Conservation (phyloP, 805 yeast species). For the Saccharomycopsis sp. region DNA sequence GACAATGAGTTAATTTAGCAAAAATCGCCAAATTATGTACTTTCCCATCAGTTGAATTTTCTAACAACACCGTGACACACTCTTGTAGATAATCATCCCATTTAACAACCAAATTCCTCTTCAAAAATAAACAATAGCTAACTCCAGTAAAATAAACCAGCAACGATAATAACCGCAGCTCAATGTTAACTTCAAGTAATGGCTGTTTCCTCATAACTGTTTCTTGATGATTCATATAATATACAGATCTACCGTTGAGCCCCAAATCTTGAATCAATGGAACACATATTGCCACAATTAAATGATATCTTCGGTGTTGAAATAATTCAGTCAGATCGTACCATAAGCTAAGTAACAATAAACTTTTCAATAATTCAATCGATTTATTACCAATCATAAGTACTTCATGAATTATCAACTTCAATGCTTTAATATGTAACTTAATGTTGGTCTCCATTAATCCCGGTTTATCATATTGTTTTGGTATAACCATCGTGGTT, state of each 20-base stretch:
- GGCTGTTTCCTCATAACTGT: conserved; percentile 36
- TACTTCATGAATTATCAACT: conserved; percentile 48
- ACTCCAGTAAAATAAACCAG: conserved; percentile 56
- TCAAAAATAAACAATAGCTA: conserved; percentile 55
- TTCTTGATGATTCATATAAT: conserved; percentile 34
- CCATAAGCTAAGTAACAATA: conserved; percentile 64
- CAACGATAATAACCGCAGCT: conserved; percentile 46
- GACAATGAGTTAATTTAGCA: conserved; percentile 49
- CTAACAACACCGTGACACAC: conserved; percentile 45
- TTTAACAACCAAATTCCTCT: conserved; percentile 53
- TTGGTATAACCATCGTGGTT: conserved; percentile 39
- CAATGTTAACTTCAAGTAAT: conserved; percentile 34
- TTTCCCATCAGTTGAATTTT: conserved; percentile 29
- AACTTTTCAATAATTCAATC: conserved; percentile 55
- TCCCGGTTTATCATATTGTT: conserved; percentile 20
- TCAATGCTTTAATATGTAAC: conserved; percentile 47
- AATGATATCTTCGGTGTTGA: conserved; percentile 69
- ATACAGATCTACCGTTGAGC: conserved; percentile 47
- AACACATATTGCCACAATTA: conserved; percentile 57
- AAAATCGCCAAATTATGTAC: conserved; percentile 42
- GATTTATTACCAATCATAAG: conserved; percentile 66
- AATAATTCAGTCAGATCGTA: conserved; percentile 79
- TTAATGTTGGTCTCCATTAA: conserved; percentile 38
- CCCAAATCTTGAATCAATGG: conserved; percentile 74
- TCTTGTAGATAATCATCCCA: conserved; percentile 60